phyloP scores from a whole-genome alignment of 345 rosid species.

The Draba incana region DNA sequence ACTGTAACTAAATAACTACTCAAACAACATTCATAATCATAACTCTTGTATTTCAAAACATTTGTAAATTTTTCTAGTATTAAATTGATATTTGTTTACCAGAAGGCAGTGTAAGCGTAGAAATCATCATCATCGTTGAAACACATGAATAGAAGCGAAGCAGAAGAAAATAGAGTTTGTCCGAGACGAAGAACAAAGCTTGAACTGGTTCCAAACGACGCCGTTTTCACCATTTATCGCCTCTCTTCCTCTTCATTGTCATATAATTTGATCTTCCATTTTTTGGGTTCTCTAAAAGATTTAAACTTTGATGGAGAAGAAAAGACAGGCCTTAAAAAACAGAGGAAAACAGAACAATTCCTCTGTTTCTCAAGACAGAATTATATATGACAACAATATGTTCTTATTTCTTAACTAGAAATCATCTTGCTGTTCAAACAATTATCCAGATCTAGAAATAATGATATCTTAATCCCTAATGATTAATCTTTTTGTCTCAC shows the following conservation, averaged over 20 bases:
- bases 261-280: conserved; percentile 11
- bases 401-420: conserved; percentile 4
- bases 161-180: conserved; percentile 55
- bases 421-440: conserved; percentile 28
- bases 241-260: conserved; percentile 16
- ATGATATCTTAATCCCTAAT: conserved; percentile 37
- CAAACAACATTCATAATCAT: not conserved
- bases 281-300: not conserved
- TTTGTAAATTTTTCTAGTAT: not conserved
- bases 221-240: conserved; percentile 32
- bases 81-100: conserved; percentile 41
- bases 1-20: conserved; percentile 67
- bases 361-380: too few species aligned
- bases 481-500: conserved; percentile 14
- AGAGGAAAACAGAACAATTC: too few species aligned
- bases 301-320: not conserved
- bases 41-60: conserved; percentile 1
- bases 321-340: conserved; percentile 25
- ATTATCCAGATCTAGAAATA: conserved; percentile 38
- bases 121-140: conserved; percentile 54
- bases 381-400: not conserved
- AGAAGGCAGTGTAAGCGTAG: conserved; percentile 63
- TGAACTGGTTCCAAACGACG: conserved; percentile 58
- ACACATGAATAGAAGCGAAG: conserved; percentile 63
- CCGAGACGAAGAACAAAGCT: conserved; percentile 69